Base-by-base conservation (phyloP, 2,329 filamentous ascomycete genomes). In the Botrytis byssoidea region DNA sequence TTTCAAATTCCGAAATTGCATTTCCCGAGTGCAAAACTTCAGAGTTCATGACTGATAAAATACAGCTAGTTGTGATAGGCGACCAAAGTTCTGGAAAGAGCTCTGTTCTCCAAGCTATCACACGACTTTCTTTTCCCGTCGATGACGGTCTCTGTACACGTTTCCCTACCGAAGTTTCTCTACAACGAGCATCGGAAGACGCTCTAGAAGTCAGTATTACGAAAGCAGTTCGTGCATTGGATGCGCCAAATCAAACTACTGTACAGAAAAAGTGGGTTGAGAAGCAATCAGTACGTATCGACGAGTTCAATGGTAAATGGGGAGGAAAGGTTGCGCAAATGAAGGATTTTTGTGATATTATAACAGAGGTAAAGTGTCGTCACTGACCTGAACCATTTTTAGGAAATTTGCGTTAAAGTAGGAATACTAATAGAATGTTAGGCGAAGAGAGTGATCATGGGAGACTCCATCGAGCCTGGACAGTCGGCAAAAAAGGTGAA, bases 61-160 rank as follows among this genome's bases (percentile, higher is more conserved):
- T 42, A 25, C 22, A 77, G 77, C 74, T 84, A 1, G 82, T 83
- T 1, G 83, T 83, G 20, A 79, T 82, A 20, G 83, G 84, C 5
- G 83, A 84, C 66, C 82, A 85, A 72, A 83, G 81, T 0, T 81
- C 80, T n/a, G 83, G 84, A 0, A 83, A 80, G 76, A 81, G 74
- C 35, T 83, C 77, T 14, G 73, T 81, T 42, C 74, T 83, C 44
- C 76, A 83, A 77, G 76, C 80, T 51, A 32, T 83, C 63, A 84
- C 82, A 2, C 77, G 78, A 1, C 75, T 84, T 9, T 80, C 80
- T 0, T 84, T 85, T 70, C 83, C 83, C 40, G 79, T 81, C 1
- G 77, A 81, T 32, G 79, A 79, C 22, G 72, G 75, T 44, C 46
- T 68, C 46, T 70, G 67, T 20, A 70, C 67, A 6, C 37, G 51